Percentiles rank a stretch among this genome's conserved stretches.
These are phyloP conservation scores for Aspergillus nomiae DNA, from an alignment of 2,329 filamentous ascomycete genomes.

Conservation along the genomic window DNA sequence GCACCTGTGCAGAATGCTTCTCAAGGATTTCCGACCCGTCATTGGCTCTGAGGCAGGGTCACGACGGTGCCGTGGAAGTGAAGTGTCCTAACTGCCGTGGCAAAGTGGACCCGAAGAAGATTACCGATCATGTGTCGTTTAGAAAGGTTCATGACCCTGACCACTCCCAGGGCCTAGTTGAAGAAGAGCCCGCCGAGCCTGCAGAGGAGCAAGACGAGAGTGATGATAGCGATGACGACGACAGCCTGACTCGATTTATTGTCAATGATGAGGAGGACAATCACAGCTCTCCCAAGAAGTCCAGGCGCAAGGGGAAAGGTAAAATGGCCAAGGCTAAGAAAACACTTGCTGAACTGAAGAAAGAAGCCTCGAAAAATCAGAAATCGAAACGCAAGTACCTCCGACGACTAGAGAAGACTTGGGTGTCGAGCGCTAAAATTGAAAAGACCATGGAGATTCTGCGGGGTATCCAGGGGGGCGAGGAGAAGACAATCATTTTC, in stretches of 20 bases:
- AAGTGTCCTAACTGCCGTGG: constrained; percentile 79
- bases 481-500: constrained; percentile 79
- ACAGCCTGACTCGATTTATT: constrained; percentile 20
- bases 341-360: constrained; percentile 34
- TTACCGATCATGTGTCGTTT: constrained; percentile 75
- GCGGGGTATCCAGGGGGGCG: constrained; percentile 48
- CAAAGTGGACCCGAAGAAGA: constrained; percentile 64
- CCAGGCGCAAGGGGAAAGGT: constrained; percentile 41
- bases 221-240: constrained; percentile 28
- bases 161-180: constrained; percentile 34
- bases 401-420: constrained; percentile 66
- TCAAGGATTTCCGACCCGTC: constrained; percentile 66
- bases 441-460: constrained; percentile 69
- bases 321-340: constrained; percentile 50
- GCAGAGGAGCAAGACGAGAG: constrained; percentile 39
- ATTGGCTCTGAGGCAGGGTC: constrained; percentile 59
- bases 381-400: constrained; percentile 70
- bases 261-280: constrained; percentile 36
- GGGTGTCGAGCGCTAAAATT: constrained; percentile 74
- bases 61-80: constrained; percentile 55
- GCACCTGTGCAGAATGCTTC: constrained; percentile 76
- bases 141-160: constrained; percentile 70
- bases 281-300: constrained; percentile 41
- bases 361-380: constrained; percentile 61
- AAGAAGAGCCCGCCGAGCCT: constrained; percentile 1